phyloP scores from a whole-genome alignment of 306 rosid genomes.

The Begonia fuchsioides region DNA sequence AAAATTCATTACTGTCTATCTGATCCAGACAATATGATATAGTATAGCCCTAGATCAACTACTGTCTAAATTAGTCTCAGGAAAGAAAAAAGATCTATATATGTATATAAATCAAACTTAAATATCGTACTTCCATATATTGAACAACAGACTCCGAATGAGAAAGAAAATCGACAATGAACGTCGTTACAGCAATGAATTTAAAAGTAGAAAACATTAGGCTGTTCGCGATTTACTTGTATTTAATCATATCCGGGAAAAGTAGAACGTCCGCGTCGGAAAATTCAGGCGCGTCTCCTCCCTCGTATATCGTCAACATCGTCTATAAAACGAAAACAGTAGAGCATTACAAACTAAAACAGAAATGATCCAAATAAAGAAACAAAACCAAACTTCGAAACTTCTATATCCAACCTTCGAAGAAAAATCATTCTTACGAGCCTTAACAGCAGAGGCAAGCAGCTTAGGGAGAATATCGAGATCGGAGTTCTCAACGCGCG shows the following conservation, averaged over 20 bases:
- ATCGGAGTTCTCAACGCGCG: slow-evolving; percentile 56
- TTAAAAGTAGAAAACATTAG: not conserved
- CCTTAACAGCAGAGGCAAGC: slow-evolving; percentile 30
- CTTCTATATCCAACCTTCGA: not conserved
- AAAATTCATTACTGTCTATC: too few species aligned
- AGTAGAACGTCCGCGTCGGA: slow-evolving; percentile 63
- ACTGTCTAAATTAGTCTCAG: too few species aligned
- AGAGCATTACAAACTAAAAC: slow-evolving; percentile 1
- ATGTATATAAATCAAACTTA: too few species aligned
- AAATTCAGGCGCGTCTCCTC: slow-evolving; percentile 41
- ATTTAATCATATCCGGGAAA: slow-evolving; percentile 79
- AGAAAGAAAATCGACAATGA: not conserved
- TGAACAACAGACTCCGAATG: not conserved
- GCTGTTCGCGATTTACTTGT: slow-evolving; percentile 28
- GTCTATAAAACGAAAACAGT: slow-evolving; percentile 28
- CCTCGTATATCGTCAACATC: slow-evolving; percentile 57
- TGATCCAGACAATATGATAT: too few species aligned
- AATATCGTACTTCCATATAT: too few species aligned
- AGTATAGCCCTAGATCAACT: too few species aligned
- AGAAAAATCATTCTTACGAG: slow-evolving; percentile 38
- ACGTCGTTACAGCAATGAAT: not conserved
- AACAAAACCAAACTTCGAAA: not conserved
- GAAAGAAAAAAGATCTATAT: too few species aligned
- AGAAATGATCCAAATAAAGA: not conserved
- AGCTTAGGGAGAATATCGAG: slow-evolving; percentile 56